Evolutionary conservation across 1,284 basidiomycete genomes (phyloP).

Genomic region (Tausonia pullulans): DNA sequence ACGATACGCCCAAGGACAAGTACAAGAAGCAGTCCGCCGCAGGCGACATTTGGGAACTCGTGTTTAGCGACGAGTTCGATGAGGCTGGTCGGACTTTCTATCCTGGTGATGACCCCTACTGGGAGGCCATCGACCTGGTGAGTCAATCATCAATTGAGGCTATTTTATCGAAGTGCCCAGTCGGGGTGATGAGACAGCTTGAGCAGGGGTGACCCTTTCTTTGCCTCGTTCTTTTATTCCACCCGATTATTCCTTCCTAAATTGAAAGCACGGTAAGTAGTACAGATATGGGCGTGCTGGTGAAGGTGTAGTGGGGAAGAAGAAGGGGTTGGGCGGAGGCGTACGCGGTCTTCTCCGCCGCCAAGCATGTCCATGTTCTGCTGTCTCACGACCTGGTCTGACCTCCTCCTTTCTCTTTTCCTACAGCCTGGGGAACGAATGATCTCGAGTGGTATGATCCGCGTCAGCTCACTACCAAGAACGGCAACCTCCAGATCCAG

Average conservation of each 20-base stretch:
- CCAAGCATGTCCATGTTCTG: background rate
- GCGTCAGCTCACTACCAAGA: slow-evolving; percentile 26
- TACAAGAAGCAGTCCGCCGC: slow-evolving; percentile 29
- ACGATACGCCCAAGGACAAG: slow-evolving; percentile 48
- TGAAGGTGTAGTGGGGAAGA: slow-evolving; percentile 16
- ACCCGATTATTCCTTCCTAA: no score
- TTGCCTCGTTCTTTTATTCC: no score
- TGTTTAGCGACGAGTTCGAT: slow-evolving; percentile 44
- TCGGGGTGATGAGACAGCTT: no score
- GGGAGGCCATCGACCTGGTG: slow-evolving; percentile 33
- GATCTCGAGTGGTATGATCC: slow-evolving; percentile 20
- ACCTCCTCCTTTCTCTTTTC: slow-evolving; percentile 22
- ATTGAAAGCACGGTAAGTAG: no score
- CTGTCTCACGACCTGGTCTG: background rate
- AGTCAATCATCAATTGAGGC: slow-evolving; percentile 43
- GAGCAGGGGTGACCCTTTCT: no score
- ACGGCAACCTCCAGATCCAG: slow-evolving; percentile 67
- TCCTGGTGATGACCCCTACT: slow-evolving; percentile 42
- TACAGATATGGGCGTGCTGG: no score
- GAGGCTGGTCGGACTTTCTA: slow-evolving; percentile 35
- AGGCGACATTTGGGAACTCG: slow-evolving; percentile 36
- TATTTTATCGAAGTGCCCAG: slow-evolving; percentile 33
- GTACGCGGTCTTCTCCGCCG: background rate
- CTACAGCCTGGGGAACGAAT: slow-evolving; percentile 17
- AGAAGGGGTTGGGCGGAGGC: slow-evolving; percentile 47